phyloP scores from a whole-genome alignment of 352 stramenopile genomes.

The Hyaloperonospora brassicae region DNA sequence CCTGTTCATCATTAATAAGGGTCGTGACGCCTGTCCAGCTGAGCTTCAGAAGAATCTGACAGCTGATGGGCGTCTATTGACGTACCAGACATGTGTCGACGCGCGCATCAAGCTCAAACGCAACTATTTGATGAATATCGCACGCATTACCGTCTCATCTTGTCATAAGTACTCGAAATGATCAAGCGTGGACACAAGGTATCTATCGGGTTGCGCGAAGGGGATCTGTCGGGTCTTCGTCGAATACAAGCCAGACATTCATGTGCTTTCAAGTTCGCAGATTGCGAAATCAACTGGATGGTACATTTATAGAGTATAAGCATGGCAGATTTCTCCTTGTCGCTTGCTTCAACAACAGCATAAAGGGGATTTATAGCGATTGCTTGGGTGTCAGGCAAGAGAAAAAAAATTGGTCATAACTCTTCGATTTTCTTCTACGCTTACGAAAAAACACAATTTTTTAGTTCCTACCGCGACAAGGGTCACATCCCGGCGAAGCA shows the following conservation, averaged over 20 bases:
- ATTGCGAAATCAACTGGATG: not conserved
- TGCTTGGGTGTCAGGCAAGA: not conserved
- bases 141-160: not conserved
- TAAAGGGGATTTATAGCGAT: not conserved
- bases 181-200: not conserved
- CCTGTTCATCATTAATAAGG: not conserved
- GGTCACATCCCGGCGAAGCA: not conserved
- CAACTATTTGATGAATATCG: not conserved
- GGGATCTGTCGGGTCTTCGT: not conserved
- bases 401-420: not conserved
- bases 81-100: not conserved
- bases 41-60: not conserved
- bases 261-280: not conserved
- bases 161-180: not conserved
- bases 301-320: not conserved
- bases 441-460: not conserved
- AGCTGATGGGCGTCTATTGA: not conserved
- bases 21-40: not conserved
- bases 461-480: not conserved
- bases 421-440: not conserved
- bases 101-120: not conserved
- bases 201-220: not conserved
- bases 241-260: not conserved
- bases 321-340: not conserved
- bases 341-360: not conserved